Evolutionary conservation across 257 asterid genomes (phyloP).

Genomic region (Craterostigma plantagineum): DNA sequence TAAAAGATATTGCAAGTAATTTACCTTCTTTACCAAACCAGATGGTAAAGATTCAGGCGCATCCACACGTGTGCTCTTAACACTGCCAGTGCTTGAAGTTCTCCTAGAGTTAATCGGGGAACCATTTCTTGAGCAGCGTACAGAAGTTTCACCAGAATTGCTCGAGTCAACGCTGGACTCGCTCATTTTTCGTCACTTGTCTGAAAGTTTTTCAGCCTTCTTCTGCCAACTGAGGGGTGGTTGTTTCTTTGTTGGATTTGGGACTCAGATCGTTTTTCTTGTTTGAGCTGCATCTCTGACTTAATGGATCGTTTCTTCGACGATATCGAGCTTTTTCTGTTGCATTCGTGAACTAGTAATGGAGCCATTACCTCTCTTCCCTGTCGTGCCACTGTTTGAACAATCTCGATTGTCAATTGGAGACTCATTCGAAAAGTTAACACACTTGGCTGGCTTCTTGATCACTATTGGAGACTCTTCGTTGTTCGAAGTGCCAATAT

Average conservation of each 20-base stretch:
- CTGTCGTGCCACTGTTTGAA: too few relatives aligned
- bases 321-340: conserved; percentile 53
- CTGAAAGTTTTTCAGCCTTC: conserved; percentile 35
- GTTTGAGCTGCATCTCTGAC: conserved; percentile 30
- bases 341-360: conserved; percentile 50
- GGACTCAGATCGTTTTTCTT: conserved; percentile 39
- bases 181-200: conserved; percentile 27
- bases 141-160: conserved; percentile 12
- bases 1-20: too few relatives aligned
- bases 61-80: too few relatives aligned
- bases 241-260: too few relatives aligned
- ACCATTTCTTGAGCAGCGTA: conserved; percentile 18
- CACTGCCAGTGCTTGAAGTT: conserved; percentile 10
- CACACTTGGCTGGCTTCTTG: conserved; percentile 72
- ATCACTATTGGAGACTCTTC: conserved; percentile 69
- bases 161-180: conserved; percentile 15
- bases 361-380: conserved; percentile 33
- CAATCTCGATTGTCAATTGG: too few relatives aligned
- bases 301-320: too few relatives aligned
- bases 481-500: conserved; percentile 14
- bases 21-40: too few relatives aligned
- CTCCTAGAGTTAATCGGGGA: conserved; percentile 20
- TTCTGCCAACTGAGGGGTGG: conserved; percentile 67
- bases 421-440: conserved; percentile 28
- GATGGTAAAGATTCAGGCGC: too few relatives aligned